phyloP scores from a whole-genome alignment of 768 basidiomycete species.

The Psilocybe subaeruginosa region DNA sequence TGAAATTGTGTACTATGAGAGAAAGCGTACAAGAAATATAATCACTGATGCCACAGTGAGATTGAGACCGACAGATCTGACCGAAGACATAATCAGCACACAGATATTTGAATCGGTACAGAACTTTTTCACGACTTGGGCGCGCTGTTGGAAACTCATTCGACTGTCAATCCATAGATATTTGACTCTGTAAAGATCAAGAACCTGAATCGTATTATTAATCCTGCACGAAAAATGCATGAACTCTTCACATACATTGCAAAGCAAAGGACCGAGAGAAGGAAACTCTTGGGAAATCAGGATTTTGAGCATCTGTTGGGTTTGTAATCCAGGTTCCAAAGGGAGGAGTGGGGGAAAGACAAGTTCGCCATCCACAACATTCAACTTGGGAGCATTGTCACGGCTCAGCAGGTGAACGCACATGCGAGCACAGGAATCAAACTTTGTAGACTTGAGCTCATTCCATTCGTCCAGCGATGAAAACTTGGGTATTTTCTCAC shows the following conservation, averaged over 20 bases:
- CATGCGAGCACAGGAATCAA: slow-evolving; percentile 13
- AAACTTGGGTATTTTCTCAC: slow-evolving; percentile 12
- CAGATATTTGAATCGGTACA: background rate
- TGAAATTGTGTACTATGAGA: background rate
- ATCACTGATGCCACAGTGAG: slow-evolving; percentile 2
- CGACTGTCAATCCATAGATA: slow-evolving; percentile 6
- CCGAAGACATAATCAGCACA: slow-evolving; percentile 15
- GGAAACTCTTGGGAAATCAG: slow-evolving; percentile 25
- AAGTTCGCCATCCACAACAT: slow-evolving; percentile 12
- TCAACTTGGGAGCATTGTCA: slow-evolving; percentile 15
- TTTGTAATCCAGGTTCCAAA: background rate
- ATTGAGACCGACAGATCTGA: slow-evolving; percentile 15
- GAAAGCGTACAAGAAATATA: slow-evolving; percentile 12
- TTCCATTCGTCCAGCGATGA: slow-evolving; percentile 15
- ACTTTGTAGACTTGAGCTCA: slow-evolving; percentile 14
- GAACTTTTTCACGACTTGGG: slow-evolving; percentile 9
- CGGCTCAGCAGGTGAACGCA: slow-evolving; percentile 10
- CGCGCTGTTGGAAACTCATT: background rate
- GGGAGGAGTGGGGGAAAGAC: slow-evolving; percentile 9
- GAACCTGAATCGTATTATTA: slow-evolving; percentile 2
- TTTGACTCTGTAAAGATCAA: slow-evolving; percentile 11
- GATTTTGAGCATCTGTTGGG: slow-evolving; percentile 4
- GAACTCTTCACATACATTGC: slow-evolving; percentile 14
- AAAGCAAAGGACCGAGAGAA: slow-evolving; percentile 12
- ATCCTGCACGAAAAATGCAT: background rate